Percentiles rank a stretch among this genome's conserved stretches.
These are phyloP conservation scores for Hemileccinum hortonii DNA, from an alignment of 1,284 basidiomycete genomes.

Conservation along the genomic window DNA sequence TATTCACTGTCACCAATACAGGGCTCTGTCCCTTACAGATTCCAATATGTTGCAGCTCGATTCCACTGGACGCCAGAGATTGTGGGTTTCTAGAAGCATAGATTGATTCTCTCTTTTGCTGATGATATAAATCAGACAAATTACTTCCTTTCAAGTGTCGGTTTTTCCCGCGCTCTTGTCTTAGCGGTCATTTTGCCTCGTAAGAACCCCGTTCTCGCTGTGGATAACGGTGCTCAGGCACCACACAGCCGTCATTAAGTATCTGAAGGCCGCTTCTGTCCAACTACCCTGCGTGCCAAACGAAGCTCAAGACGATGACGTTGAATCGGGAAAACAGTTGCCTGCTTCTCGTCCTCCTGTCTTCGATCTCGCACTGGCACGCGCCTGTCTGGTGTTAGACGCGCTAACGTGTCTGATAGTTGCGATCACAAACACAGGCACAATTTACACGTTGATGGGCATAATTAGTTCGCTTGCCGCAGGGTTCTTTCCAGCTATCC, in stretches of 20 bases:
- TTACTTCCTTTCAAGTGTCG: conserved; percentile 69
- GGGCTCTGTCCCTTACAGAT: conserved; percentile 64
- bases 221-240: conserved; percentile 1
- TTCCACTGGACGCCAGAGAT: conserved; percentile 76
- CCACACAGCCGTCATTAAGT: conserved; percentile 51
- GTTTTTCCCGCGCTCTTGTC: conserved; percentile 58
- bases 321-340: background rate
- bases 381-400: conserved; percentile 59
- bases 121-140: conserved; percentile 54
- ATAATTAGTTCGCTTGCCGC: conserved; percentile 51
- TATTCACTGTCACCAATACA: conserved; percentile 30
- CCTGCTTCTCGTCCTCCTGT: conserved; percentile 40
- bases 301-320: conserved; percentile 19
- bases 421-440: conserved; percentile 41
- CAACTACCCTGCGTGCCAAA: conserved; percentile 33
- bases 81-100: conserved; percentile 40
- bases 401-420: conserved; percentile 53
- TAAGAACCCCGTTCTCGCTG: conserved; percentile 32
- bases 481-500: conserved; percentile 63
- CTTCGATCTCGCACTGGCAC: conserved; percentile 66
- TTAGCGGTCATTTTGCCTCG: conserved; percentile 69
- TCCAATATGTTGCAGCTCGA: conserved; percentile 66
- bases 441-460: conserved; percentile 49
- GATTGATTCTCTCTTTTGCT: background rate
- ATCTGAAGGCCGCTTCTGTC: conserved; percentile 45